These are phyloP conservation scores for Candida sanyaensis DNA, from an alignment of 1,139 yeast genomes.

Conservation along the genomic window DNA sequence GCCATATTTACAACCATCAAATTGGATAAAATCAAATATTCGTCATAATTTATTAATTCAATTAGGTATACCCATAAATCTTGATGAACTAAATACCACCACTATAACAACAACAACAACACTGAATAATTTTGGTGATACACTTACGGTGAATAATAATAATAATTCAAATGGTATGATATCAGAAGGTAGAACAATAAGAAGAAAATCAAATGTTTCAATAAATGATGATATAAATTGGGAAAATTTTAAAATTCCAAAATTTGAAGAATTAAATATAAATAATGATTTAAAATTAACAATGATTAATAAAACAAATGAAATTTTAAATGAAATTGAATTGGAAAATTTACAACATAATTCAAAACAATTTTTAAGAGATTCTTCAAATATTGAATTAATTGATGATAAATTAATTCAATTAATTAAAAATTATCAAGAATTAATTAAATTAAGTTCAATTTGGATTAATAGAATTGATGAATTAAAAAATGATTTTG, in stretches of 20 bases:
- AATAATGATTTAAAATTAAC: conserved; percentile 20
- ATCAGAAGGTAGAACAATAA: neutral
- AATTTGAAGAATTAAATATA: conserved; percentile 23
- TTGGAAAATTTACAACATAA: conserved; percentile 37
- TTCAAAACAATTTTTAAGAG: conserved; percentile 19
- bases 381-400: conserved; percentile 13
- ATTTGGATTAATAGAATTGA: conserved; percentile 50
- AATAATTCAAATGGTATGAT: neutral
- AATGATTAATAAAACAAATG: conserved; percentile 24
- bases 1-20: conserved; percentile 51
- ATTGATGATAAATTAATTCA: conserved; percentile 31
- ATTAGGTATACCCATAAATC: conserved; percentile 60
- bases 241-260: conserved; percentile 32
- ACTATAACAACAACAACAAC: neutral
- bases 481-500: conserved; percentile 52
- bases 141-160: too few relatives aligned
- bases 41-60: conserved; percentile 57
- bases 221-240: conserved; percentile 34
- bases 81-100: conserved; percentile 43
- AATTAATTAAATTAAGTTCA: conserved; percentile 39
- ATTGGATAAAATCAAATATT: conserved; percentile 60
- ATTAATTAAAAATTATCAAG: conserved; percentile 26
- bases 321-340: conserved; percentile 33
- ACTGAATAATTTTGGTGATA: neutral
- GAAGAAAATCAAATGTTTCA: conserved; percentile 25